Evolutionary conservation across 2,329 filamentous ascomycete genomes (phyloP), one percentile per base, ranked within the genome.

Genomic region (Ambrosiella xylebori): DNA sequence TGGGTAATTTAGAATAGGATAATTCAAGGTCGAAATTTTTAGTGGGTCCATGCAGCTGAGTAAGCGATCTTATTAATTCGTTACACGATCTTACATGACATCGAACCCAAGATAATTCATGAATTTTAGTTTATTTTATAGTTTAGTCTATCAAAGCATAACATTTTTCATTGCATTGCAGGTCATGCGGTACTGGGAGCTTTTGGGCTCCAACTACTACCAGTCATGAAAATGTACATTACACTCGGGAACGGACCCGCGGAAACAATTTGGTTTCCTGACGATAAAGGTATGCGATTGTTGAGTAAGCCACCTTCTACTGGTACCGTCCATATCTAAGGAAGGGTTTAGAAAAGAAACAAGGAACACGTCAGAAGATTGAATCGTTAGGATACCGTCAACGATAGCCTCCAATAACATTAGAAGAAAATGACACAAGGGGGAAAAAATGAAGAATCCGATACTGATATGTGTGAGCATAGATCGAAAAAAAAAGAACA

Each of bases 101-200:
- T 12, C n/a, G 40, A 41, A 41, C 11, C 3, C n/a, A 27, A 2
- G 49, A 37, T 13, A 27, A 12, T 37, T 15, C 19, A 36, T 37
- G 37, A 17, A 13, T 19, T 41, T 54, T 19, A 12, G 12, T 51
- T 8, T 3, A n/a, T 51, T 41, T 54, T 40, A 27, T n/a, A 41
- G 41, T 54, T 54, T 40, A 54, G 52, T 54, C 52, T 54, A 54
- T 54, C 40, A 54, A 40, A 54, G 19, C 19, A 54, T 54, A 44
- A 54, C 38, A 54, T 54, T 37, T 41, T 38, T 54, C 17, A 41
- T 41, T 54, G 52, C 37, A 15, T 54, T 40, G 38, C 36, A 54
- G 44, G 38, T 54, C 52, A 38, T 54, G 52, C 39, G 17, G 15
- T 41, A 44, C 7, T 3, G 47, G 47, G 1, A 35, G 5, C 3